Evolutionary conservation across 495 filamentous ascomycete species (phyloP).

Genomic region (Acidomyces sp.): DNA sequence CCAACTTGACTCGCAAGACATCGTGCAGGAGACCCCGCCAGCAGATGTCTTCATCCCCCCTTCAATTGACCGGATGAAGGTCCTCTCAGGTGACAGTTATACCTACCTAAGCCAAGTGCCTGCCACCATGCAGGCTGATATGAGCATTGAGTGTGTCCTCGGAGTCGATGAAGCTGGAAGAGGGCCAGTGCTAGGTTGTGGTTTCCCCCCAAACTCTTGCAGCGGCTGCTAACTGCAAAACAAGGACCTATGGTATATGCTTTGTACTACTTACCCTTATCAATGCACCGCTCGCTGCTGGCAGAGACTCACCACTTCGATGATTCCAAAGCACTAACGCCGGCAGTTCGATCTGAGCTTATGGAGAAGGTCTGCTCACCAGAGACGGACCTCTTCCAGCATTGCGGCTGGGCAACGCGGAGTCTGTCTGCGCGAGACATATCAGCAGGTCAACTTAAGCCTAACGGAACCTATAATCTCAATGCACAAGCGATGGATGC

Average conservation of each 20-base stretch:
- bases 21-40: conserved; percentile 43
- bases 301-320: conserved; percentile 69
- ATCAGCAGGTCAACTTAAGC: conserved; percentile 61
- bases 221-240: not conserved
- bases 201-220: not conserved
- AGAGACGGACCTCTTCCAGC: conserved; percentile 45
- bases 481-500: conserved; percentile 98
- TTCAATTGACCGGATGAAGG: conserved; percentile 47
- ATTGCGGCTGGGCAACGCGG: conserved; percentile 72
- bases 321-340: conserved; percentile 79
- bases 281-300: conserved; percentile 56
- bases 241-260: conserved; percentile 92
- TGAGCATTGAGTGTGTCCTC: conserved; percentile 49
- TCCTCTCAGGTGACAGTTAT: conserved; percentile 66
- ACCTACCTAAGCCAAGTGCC: conserved; percentile 66
- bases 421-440: conserved; percentile 78
- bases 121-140: conserved; percentile 33
- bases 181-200: conserved; percentile 66
- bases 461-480: conserved; percentile 64
- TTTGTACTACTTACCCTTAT: conserved; percentile 66
- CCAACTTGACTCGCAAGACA: conserved; percentile 25
- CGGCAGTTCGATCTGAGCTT: conserved; percentile 54
- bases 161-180: conserved; percentile 94
- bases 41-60: conserved; percentile 57
- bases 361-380: conserved; percentile 64